Evolutionary conservation across 768 basidiomycete genomes (phyloP).

Genomic region (Leccinum barrowsii): DNA sequence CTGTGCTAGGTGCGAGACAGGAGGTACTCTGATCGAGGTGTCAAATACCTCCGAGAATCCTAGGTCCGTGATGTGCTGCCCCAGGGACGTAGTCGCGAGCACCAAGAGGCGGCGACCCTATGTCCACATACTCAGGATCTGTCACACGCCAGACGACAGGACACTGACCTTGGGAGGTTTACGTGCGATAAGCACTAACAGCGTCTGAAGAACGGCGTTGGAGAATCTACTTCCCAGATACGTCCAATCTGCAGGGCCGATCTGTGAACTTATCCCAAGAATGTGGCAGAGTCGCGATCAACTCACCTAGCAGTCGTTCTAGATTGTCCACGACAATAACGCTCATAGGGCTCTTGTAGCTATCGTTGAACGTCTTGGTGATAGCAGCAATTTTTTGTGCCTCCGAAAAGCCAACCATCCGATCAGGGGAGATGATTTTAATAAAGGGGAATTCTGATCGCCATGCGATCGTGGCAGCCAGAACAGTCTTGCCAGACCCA

Average conservation of each 20-base stretch:
- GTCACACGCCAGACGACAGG: not conserved
- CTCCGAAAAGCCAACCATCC: constrained; percentile 96
- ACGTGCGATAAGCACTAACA: constrained; percentile 83
- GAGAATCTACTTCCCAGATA: constrained; percentile 97
- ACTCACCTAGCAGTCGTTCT: constrained; percentile 85
- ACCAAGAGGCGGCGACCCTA: constrained; percentile 90
- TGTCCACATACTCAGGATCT: constrained; percentile 7
- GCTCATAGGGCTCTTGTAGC: constrained; percentile 95
- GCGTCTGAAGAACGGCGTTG: constrained; percentile 85
- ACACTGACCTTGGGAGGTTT: constrained; percentile 83
- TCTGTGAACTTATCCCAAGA: constrained; percentile 5
- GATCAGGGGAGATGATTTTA: constrained; percentile 93
- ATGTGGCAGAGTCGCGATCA: not conserved
- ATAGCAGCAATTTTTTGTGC: constrained; percentile 87
- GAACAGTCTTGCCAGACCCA: constrained; percentile 90
- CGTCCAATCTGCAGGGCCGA: constrained; percentile 74
- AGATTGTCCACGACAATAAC: constrained; percentile 95
- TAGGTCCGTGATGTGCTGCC: constrained; percentile 80
- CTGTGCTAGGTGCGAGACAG: constrained; percentile 66
- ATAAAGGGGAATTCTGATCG: constrained; percentile 96
- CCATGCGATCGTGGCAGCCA: constrained; percentile 92
- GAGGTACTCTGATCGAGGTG: constrained; percentile 78
- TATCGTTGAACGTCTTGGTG: constrained; percentile 90
- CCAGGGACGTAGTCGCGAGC: constrained; percentile 88
- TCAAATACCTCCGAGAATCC: constrained; percentile 90